phyloP scores from a whole-genome alignment of 768 basidiomycete genomes.

The Kwoniella sp. region DNA sequence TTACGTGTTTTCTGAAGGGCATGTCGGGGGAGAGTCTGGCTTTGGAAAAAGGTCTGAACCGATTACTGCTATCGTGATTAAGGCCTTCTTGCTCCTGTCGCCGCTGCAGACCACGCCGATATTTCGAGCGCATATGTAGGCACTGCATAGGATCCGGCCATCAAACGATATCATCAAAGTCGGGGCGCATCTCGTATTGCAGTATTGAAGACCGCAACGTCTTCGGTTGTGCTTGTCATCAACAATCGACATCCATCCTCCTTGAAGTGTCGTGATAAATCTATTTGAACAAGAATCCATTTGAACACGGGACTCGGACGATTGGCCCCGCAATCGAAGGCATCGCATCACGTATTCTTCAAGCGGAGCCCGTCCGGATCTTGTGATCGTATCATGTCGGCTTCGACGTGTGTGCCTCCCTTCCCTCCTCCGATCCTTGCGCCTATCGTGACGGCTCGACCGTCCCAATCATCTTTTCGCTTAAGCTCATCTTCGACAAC shows the following conservation, averaged over 20 bases:
- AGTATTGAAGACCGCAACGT: background rate
- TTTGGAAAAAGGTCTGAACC: background rate
- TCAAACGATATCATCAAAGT: background rate
- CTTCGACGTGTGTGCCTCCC: background rate
- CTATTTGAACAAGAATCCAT: no score
- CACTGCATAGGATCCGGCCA: background rate
- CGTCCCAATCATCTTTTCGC: background rate
- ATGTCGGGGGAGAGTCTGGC: background rate
- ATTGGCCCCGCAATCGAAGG: background rate
- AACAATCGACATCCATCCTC: no score
- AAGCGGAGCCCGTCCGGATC: background rate
- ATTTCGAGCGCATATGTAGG: no score
- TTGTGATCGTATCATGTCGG: background rate
- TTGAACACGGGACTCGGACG: background rate
- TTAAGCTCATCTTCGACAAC: background rate
- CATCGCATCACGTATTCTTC: background rate
- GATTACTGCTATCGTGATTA: no score
- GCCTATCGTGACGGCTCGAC: constrained; percentile 1
- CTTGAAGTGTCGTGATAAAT: no score
- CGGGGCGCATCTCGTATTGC: background rate
- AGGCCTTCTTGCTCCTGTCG: no score
- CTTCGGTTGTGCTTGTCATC: no score
- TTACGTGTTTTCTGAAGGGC: background rate
- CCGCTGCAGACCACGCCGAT: no score
- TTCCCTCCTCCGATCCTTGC: constrained; percentile 4